Percentiles rank a stretch among this genome's conserved stretches.
phyloP scores from a whole-genome alignment of 208 protist species.

The Blastocrithidia nonstop region DNA sequence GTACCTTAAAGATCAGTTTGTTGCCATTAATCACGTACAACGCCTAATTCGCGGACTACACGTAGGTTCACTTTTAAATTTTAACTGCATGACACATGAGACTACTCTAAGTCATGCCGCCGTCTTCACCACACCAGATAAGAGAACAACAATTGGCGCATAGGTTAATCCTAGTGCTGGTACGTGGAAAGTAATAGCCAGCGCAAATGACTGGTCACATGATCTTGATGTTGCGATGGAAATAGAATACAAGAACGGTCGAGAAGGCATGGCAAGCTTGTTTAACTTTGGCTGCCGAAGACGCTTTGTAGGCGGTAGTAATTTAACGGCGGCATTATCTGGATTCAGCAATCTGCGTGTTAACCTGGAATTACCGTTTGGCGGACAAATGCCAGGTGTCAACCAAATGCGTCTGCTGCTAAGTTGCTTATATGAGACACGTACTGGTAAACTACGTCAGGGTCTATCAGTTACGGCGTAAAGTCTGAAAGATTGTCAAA shows the following conservation, averaged over 20 bases:
- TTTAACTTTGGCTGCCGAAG: slow-evolving; percentile 57
- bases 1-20: slow-evolving; percentile 74
- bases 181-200: slow-evolving; percentile 64
- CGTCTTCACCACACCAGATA: slow-evolving; percentile 37
- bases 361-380: slow-evolving; percentile 65
- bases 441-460: slow-evolving; percentile 55
- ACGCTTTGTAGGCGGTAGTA: slow-evolving; percentile 51
- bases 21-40: slow-evolving; percentile 63
- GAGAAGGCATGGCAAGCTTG: slow-evolving; percentile 33
- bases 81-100: slow-evolving; percentile 38
- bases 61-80: slow-evolving; percentile 49
- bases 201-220: slow-evolving; percentile 35
- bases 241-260: slow-evolving; percentile 59
- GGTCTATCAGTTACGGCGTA: slow-evolving; percentile 64
- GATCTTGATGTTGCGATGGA: slow-evolving; percentile 55
- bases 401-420: slow-evolving; percentile 60
- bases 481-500: too few relatives aligned
- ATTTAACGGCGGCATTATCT: slow-evolving; percentile 30
- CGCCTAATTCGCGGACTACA: slow-evolving; percentile 68
- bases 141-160: slow-evolving; percentile 30
- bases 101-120: slow-evolving; percentile 54
- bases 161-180: slow-evolving; percentile 63
- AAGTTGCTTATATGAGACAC: slow-evolving; percentile 72
- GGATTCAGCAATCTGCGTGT: slow-evolving; percentile 51
- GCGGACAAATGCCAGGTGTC: slow-evolving; percentile 33